Evolutionary conservation across 495 filamentous ascomycete species (phyloP), one percentile per base, ranked within the genome.

Genomic region (Hypoxylon fuscum): DNA sequence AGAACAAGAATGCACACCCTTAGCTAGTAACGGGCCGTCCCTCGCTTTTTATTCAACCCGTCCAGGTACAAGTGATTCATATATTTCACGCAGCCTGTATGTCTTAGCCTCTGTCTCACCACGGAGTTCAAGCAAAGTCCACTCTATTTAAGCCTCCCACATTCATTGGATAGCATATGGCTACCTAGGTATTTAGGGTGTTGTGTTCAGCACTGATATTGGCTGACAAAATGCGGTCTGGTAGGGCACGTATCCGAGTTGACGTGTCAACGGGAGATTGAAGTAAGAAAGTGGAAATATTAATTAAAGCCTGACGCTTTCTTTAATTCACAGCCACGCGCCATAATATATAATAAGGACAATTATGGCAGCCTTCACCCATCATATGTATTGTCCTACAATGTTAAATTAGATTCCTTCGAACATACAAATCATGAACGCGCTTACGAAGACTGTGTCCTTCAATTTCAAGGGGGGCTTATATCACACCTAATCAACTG

Each of bases 91-190:
- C 12, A 45, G 22, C 21, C 21, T 38, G 37, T 45, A 46, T 46
- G 52, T 45, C 52, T 38, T 56, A 23, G 18, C 15, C 9, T 32
- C 34, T 57, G 54, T 57, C n/a, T 22, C 23, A 57, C 54, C 43
- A 57, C 18, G 2, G 6, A 17, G 3, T 32, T 46, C 8, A 15
- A 35, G n/a, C n/a, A 31, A 31, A n/a, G n/a, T n/a, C 18, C 21
- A 32, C 5, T 43, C 29, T 45, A 29, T 27, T 29, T 31, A 45
- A 45, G 22, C 23, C 23, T 45, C 42, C 27, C 22, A 15, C 2
- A 15, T 2, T 42, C 32, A 48, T 57, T 57, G 44, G 54, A 9
- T 49, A 29, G 8, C 25, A n/a, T 41, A 49, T 57, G 18, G 35
- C 23, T 41, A 48, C 29, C 12, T 45, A 12, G 22, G 42, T 41